Evolutionary conservation across 2,329 filamentous ascomycete species (phyloP), one percentile per base, ranked within the genome.

Genomic region (Penicillium sp.): DNA sequence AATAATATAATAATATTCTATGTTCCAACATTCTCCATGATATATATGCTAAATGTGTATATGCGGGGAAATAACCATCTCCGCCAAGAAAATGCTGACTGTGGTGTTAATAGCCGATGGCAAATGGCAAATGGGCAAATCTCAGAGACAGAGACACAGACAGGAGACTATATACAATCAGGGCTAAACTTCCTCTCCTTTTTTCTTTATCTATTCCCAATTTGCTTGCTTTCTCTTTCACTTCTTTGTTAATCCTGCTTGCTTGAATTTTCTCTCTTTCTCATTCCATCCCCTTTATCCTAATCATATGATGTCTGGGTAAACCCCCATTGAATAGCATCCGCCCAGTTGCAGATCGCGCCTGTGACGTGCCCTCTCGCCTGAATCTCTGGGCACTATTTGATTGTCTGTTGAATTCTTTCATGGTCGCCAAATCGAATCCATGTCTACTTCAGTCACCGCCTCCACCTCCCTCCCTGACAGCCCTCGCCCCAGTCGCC

Each of bases 391-490:
- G 41, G 39, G 49, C 19, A 33, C 33, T 43, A 36, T 40, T 40
- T 50, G 11, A 50, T 29, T 39, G 15, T 43, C 34, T 47, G 36
- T 41, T 33, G 21, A 31, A 40, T 19, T 29, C 31, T 44, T 51
- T 51, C 29, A 43, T 43, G 45, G 27, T 50, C 23, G 48, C 25
- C 21, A 47, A 51, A 50, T 44, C 51, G 49, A 53, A 58, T 50
- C 58, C 58, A 72, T 71, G 66, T 67, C 70, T 60, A 61, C 72
- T 45, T 72, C 71, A 57, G 71, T 72, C 65, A 71, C 72, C 70
- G 68, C 72, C 68, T 71, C 72, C 71, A 61, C 72, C 60, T 63
- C 69, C 58, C 58, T 69, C 55, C 60, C 71, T 57, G 71, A 74
- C 53, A 58, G 59, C 57, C 59, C 62, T 67, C 72, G 73, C 60